Conservation (phyloP, 108 stramenopile species). For the Parietichytrium sp. region DNA sequence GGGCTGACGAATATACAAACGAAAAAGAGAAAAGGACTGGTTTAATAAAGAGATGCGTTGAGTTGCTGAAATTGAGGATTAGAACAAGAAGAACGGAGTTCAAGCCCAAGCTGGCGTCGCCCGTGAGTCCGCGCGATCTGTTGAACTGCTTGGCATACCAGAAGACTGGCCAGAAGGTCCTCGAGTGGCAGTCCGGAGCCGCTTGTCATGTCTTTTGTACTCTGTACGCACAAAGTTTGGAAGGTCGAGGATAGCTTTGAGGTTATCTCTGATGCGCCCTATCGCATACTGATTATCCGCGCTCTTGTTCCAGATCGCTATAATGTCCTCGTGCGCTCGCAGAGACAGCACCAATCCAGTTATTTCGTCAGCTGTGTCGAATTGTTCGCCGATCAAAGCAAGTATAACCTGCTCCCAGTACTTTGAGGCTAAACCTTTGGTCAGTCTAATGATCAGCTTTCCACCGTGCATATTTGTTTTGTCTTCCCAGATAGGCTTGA, state of each 20-base stretch:
- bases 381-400: slow-evolving; percentile 88
- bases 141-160: no score
- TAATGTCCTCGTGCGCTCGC: slow-evolving; percentile 85
- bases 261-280: slow-evolving; percentile 74
- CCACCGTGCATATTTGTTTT: slow-evolving; percentile 80
- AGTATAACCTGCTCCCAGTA: slow-evolving; percentile 91
- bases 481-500: slow-evolving; percentile 97
- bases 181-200: background rate
- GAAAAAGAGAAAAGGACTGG: no score
- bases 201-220: slow-evolving; percentile 45
- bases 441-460: slow-evolving; percentile 86
- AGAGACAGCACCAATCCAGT: slow-evolving; percentile 87
- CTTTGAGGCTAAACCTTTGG: slow-evolving; percentile 73
- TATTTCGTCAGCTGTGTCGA: slow-evolving; percentile 73
- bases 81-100: no score
- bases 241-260: slow-evolving; percentile 77
- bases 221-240: slow-evolving; percentile 68
- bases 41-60: no score
- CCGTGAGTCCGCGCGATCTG: no score
- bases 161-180: no score
- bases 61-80: no score
- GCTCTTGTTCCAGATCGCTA: slow-evolving; percentile 86
- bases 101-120: no score
- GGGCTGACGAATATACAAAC: no score
- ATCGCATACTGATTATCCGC: slow-evolving; percentile 71